Conservation (phyloP, 257 asterid genomes). For the Solanum piurae region DNA sequence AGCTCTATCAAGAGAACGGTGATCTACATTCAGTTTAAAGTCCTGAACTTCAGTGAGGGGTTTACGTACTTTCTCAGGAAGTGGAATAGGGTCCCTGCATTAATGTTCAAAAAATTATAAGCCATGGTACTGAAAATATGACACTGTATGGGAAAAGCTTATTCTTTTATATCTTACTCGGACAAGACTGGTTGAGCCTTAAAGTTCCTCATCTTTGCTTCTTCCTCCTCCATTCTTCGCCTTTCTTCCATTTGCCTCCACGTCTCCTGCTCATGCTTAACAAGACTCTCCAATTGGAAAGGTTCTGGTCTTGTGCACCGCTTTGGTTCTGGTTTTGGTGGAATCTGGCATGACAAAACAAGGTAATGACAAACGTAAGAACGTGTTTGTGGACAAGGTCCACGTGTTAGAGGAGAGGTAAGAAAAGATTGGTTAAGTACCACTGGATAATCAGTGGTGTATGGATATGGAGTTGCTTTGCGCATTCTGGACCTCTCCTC, state of each 20-base stretch:
- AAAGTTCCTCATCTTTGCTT: slow-evolving; percentile 67
- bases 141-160: not conserved
- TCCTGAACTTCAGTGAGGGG: slow-evolving; percentile 86
- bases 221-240: slow-evolving; percentile 58
- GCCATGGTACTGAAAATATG: not conserved
- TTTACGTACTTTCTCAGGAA: slow-evolving; percentile 58
- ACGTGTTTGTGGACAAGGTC: not conserved
- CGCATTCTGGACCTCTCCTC: slow-evolving; percentile 78
- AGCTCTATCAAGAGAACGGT: slow-evolving; percentile 73
- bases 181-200: slow-evolving; percentile 78
- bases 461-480: slow-evolving; percentile 90
- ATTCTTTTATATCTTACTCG: slow-evolving; percentile 33
- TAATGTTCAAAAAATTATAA: not conserved
- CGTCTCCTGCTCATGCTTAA: slow-evolving; percentile 83
- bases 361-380: not conserved
- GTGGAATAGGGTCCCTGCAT: slow-evolving; percentile 82
- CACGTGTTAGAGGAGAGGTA: not conserved
- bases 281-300: slow-evolving; percentile 70
- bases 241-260: slow-evolving; percentile 81
- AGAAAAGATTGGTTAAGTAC: slow-evolving; percentile 16
- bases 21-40: slow-evolving; percentile 57
- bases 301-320: slow-evolving; percentile 88
- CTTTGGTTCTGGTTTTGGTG: slow-evolving; percentile 92
- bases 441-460: slow-evolving; percentile 95
- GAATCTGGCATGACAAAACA: slow-evolving; percentile 36